A percentile compares a stretch with the other conserved stretches of the same genome.
Evolutionary conservation across 2,329 filamentous ascomycete genomes (phyloP).

Genomic region (Seiridium unicorne): DNA sequence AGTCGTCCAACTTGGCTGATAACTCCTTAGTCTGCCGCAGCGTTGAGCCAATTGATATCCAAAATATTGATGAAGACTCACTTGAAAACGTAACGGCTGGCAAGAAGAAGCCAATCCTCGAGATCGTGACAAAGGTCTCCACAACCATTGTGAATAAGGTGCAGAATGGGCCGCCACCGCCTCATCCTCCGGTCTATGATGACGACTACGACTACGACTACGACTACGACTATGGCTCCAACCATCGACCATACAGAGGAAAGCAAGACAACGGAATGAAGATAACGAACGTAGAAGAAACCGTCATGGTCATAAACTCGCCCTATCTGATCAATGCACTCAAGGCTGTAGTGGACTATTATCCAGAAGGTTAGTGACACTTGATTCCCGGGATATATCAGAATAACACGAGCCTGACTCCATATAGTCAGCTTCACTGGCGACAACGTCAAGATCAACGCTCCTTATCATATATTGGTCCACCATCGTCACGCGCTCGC

Average conservation of each 20-base stretch:
- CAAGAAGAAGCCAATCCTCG: constrained; percentile 35
- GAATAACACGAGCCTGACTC: not conserved
- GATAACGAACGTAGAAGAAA: constrained; percentile 27
- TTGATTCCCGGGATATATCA: not conserved
- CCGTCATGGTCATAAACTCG: constrained; percentile 43
- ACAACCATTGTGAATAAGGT: constrained; percentile 15
- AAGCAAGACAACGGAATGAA: constrained; percentile 18
- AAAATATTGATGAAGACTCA: constrained; percentile 27
- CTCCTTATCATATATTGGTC: constrained; percentile 47
- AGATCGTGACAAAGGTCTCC: constrained; percentile 40
- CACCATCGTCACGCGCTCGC: constrained; percentile 44
- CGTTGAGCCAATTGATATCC: constrained; percentile 33
- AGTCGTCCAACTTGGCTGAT: constrained; percentile 6
- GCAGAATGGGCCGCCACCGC: constrained; percentile 7
- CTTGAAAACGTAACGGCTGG: constrained; percentile 13
- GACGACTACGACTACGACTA: constrained; percentile 25
- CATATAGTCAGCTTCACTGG: constrained; percentile 30
- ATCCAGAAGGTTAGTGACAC: constrained; percentile 30
- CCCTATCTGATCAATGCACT: constrained; percentile 45
- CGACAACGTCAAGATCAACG: constrained; percentile 35
- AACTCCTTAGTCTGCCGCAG: constrained; percentile 33
- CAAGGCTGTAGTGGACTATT: constrained; percentile 45
- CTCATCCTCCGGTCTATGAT: constrained; percentile 15
- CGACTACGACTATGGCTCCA: constrained; percentile 22
- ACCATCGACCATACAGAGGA: not conserved